These are phyloP conservation scores for Mycogone perniciosa DNA, from an alignment of 2,329 filamentous ascomycete genomes.

Conservation along the genomic window DNA sequence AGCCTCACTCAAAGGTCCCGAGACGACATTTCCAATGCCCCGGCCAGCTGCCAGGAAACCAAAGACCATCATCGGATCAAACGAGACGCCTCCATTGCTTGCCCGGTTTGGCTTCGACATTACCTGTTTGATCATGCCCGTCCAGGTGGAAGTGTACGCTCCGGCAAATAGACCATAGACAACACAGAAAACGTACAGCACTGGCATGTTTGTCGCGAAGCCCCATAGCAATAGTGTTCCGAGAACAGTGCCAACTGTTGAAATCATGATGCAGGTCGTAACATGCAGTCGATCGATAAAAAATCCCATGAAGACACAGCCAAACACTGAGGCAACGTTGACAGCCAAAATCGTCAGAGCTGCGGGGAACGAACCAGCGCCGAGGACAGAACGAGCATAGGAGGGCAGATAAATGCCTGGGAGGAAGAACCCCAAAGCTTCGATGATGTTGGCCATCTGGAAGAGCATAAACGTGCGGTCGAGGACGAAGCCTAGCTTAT, in stretches of 20 bases:
- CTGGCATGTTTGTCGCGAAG: slow-evolving; percentile 38
- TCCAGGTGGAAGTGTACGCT: slow-evolving; percentile 54
- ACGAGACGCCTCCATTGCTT: slow-evolving; percentile 6
- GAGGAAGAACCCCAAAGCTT: slow-evolving; percentile 52
- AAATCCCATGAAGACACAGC: slow-evolving; percentile 48
- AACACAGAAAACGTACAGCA: slow-evolving; percentile 51
- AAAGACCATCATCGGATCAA: slow-evolving; percentile 45
- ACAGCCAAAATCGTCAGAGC: slow-evolving; percentile 49
- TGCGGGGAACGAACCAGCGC: slow-evolving; percentile 36
- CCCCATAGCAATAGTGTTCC: slow-evolving; percentile 56
- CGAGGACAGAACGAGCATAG: slow-evolving; percentile 42
- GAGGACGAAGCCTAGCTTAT: slow-evolving; percentile 40
- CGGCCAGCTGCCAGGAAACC: slow-evolving; percentile 52
- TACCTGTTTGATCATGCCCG: slow-evolving; percentile 40
- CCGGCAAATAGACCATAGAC: slow-evolving; percentile 57
- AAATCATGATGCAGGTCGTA: slow-evolving; percentile 44
- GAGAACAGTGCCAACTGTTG: slow-evolving; percentile 45
- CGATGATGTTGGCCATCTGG: slow-evolving; percentile 47
- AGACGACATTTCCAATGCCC: slow-evolving; percentile 54
- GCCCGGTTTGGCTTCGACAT: slow-evolving; percentile 11
- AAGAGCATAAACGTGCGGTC: slow-evolving; percentile 49
- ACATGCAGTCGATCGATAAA: slow-evolving; percentile 45
- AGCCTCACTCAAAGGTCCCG: slow-evolving; percentile 49
- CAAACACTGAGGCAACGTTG: slow-evolving; percentile 50
- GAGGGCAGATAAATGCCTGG: slow-evolving; percentile 53